Percentiles rank a stretch among this genome's conserved stretches.
phyloP scores from a whole-genome alignment of 2,329 filamentous ascomycete species.

The Monosporascus ibericus region DNA sequence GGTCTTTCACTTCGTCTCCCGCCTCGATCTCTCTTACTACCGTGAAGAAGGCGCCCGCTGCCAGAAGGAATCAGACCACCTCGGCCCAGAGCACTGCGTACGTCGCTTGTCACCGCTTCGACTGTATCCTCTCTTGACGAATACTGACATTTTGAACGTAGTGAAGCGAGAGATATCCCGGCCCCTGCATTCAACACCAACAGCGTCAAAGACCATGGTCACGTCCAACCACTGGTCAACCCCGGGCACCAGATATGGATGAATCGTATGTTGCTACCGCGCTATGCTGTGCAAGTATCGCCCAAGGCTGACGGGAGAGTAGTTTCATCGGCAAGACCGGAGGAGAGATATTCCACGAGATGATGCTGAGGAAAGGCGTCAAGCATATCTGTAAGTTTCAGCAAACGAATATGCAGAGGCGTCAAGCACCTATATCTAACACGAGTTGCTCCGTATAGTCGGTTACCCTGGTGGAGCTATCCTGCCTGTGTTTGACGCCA shows the following conservation, averaged over 20 bases:
- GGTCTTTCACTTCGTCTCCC: slow-evolving; percentile 35
- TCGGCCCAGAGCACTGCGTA: slow-evolving; percentile 46
- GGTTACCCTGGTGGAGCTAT: slow-evolving; percentile 94
- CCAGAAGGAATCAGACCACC: slow-evolving; percentile 43
- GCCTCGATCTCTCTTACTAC: slow-evolving; percentile 29
- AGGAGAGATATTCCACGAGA: slow-evolving; percentile 97
- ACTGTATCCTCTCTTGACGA: slow-evolving; percentile 4
- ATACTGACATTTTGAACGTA: slow-evolving; percentile 23
- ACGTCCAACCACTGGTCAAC: slow-evolving; percentile 66
- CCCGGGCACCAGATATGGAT: slow-evolving; percentile 60
- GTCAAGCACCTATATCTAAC: not conserved
- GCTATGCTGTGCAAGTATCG: not conserved
- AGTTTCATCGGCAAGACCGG: slow-evolving; percentile 92
- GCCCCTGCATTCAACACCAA: slow-evolving; percentile 54
- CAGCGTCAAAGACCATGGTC: slow-evolving; percentile 40
- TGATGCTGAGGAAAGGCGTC: slow-evolving; percentile 91
- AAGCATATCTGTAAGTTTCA: slow-evolving; percentile 81
- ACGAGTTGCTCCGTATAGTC: slow-evolving; percentile 40
- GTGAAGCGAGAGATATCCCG: slow-evolving; percentile 52
- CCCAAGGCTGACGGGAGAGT: slow-evolving; percentile 51
- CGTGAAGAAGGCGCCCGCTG: slow-evolving; percentile 34
- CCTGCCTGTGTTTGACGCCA: slow-evolving; percentile 95
- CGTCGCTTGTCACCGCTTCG: slow-evolving; percentile 29
- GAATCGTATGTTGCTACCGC: slow-evolving; percentile 59
- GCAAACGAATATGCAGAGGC: not conserved